Percentiles rank a stretch among this genome's conserved stretches.
phyloP scores from a whole-genome alignment of 495 filamentous ascomycete genomes.

The Penicillium ochrochloron region DNA sequence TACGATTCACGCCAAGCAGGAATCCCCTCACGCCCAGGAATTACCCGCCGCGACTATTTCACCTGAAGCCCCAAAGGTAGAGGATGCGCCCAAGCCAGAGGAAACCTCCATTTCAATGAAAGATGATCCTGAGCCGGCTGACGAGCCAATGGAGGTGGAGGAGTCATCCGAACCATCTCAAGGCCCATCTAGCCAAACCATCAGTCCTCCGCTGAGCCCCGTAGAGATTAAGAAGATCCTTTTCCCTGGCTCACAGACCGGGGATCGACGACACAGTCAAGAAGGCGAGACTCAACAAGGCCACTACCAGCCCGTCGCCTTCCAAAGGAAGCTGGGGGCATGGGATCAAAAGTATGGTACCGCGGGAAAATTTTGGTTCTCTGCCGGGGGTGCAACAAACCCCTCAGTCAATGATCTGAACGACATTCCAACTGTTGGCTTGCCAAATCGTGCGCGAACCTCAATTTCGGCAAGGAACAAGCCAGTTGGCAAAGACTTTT shows the following conservation, averaged over 20 bases:
- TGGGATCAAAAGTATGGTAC: slow-evolving; percentile 58
- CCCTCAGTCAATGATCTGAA: slow-evolving; percentile 16
- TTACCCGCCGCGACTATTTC: background rate
- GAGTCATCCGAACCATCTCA: slow-evolving; percentile 22
- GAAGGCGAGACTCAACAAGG: slow-evolving; percentile 37
- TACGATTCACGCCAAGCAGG: background rate
- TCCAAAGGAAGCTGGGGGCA: slow-evolving; percentile 48
- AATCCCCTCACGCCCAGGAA: background rate
- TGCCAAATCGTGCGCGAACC: slow-evolving; percentile 37
- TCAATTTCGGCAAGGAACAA: slow-evolving; percentile 8
- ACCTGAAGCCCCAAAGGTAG: background rate
- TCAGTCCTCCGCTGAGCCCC: slow-evolving; percentile 57
- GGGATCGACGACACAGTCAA: slow-evolving; percentile 14
- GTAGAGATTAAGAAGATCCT: slow-evolving; percentile 54
- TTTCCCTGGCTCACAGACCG: slow-evolving; percentile 34
- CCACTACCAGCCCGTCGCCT: slow-evolving; percentile 53
- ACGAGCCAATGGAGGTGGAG: slow-evolving; percentile 15
- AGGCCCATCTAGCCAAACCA: slow-evolving; percentile 35
- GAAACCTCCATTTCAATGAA: background rate
- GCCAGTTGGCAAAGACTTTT: slow-evolving; percentile 14
- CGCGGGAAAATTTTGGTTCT: slow-evolving; percentile 56
- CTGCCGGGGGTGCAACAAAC: slow-evolving; percentile 17
- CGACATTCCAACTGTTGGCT: slow-evolving; percentile 49
- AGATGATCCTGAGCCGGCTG: background rate
- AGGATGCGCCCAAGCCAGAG: slow-evolving; percentile 6